phyloP scores from a whole-genome alignment of 2,329 filamentous ascomycete species.

The Aspergillus tanneri region DNA sequence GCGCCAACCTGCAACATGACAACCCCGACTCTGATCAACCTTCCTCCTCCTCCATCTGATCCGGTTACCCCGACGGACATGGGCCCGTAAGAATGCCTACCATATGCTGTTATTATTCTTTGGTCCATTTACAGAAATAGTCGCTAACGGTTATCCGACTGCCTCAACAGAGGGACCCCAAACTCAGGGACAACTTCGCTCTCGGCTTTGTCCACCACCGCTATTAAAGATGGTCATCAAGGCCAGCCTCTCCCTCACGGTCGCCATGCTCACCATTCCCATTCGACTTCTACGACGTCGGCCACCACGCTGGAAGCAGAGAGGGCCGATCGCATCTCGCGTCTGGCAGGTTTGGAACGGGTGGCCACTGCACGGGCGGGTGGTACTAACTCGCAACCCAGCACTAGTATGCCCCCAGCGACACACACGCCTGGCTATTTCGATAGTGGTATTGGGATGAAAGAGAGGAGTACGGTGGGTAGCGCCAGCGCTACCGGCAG shows the following conservation, averaged over 20 bases:
- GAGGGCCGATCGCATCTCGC: constrained; percentile 91
- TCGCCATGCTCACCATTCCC: constrained; percentile 55
- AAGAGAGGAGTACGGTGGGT: constrained; percentile 86
- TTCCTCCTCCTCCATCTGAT: constrained; percentile 77
- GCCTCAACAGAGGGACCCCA: constrained; percentile 72
- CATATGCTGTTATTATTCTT: constrained; percentile 9
- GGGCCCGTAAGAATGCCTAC: constrained; percentile 63
- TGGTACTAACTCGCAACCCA: constrained; percentile 29
- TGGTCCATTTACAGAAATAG: neutral
- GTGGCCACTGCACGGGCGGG: constrained; percentile 70
- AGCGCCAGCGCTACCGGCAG: constrained; percentile 80
- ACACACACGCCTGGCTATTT: constrained; percentile 68
- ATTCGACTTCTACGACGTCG: constrained; percentile 57
- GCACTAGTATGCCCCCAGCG: constrained; percentile 38
- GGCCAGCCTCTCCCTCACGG: constrained; percentile 67
- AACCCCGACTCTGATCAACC: constrained; percentile 73
- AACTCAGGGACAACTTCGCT: constrained; percentile 91
- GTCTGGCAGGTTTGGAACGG: constrained; percentile 85
- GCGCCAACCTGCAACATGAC: constrained; percentile 25
- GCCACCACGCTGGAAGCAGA: constrained; percentile 82
- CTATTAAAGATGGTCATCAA: constrained; percentile 93
- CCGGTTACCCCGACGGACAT: constrained; percentile 85
- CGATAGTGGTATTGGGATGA: constrained; percentile 69
- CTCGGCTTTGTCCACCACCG: constrained; percentile 86
- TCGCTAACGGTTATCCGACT: constrained; percentile 20